Evolutionary conservation across 2,329 filamentous ascomycete genomes (phyloP).

Genomic region (Alternaria ventricosa): DNA sequence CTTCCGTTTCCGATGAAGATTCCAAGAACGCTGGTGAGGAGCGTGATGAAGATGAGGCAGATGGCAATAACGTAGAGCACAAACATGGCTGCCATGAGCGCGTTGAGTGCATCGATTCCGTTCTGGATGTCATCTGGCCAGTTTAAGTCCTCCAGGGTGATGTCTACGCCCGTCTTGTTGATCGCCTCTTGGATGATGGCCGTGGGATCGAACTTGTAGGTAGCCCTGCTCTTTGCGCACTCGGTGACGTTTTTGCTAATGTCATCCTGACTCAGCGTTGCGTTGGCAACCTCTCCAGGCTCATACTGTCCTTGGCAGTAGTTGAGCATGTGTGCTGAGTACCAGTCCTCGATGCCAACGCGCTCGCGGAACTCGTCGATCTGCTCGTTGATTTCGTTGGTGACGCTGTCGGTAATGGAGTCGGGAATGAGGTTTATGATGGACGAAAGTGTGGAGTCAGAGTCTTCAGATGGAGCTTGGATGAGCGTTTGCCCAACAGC

Average conservation of each 20-base stretch:
- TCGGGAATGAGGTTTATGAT: constrained; percentile 47
- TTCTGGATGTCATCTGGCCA: constrained; percentile 65
- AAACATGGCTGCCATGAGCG: constrained; percentile 61
- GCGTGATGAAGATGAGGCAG: constrained; percentile 57
- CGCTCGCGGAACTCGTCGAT: constrained; percentile 56
- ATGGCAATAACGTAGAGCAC: constrained; percentile 67
- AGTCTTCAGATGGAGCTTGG: constrained; percentile 25
- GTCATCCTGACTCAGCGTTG: constrained; percentile 48
- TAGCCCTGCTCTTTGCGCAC: constrained; percentile 61
- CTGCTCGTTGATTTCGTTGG: constrained; percentile 40
- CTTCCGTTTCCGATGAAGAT: constrained; percentile 53
- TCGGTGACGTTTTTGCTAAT: constrained; percentile 60
- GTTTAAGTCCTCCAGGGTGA: constrained; percentile 60
- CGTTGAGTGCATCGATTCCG: constrained; percentile 59
- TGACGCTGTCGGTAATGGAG: constrained; percentile 44
- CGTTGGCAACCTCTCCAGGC: constrained; percentile 52
- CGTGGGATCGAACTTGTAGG: constrained; percentile 65
- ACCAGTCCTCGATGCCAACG: constrained; percentile 66
- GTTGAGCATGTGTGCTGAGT: constrained; percentile 66
- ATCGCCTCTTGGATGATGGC: constrained; percentile 58
- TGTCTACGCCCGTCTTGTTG: constrained; percentile 47
- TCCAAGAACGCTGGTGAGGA: constrained; percentile 55
- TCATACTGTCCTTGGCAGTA: constrained; percentile 62
- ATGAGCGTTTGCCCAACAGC: constrained; percentile 56
- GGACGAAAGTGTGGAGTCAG: constrained; percentile 33